These are phyloP conservation scores for Nicotiana rustica DNA, from an alignment of 305 asterid genomes.

Conservation along the genomic window DNA sequence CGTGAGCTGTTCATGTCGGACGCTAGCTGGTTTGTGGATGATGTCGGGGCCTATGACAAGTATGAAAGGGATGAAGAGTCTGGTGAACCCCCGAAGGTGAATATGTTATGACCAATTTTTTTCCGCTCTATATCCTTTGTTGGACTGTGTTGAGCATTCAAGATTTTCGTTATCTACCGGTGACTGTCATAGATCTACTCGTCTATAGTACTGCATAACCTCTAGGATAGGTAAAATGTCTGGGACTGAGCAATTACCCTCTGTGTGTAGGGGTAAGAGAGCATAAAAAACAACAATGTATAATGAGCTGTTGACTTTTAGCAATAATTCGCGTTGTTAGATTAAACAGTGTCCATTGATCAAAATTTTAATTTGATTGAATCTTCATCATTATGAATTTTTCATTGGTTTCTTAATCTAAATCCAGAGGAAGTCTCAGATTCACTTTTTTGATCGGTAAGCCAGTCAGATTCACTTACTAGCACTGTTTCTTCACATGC, in stretches of 20 bases:
- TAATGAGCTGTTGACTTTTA: neutral
- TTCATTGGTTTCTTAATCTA: neutral
- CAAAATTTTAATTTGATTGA: neutral
- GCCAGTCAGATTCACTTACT: slow-evolving; percentile 10
- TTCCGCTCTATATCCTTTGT: neutral
- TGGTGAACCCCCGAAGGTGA: slow-evolving; percentile 32
- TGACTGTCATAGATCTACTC: neutral
- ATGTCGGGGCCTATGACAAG: slow-evolving; percentile 83
- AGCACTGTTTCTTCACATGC: neutral
- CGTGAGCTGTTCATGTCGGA: slow-evolving; percentile 95
- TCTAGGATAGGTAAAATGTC: neutral
- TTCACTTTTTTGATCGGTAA: neutral
- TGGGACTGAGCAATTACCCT: neutral
- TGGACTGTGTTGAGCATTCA: slow-evolving; percentile 16
- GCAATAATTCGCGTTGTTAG: neutral
- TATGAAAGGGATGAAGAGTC: slow-evolving; percentile 72
- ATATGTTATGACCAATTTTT: neutral
- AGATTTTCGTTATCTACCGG: neutral
- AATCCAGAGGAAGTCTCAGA: neutral
- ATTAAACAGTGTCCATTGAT: neutral
- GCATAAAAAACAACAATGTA: neutral
- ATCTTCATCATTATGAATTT: slow-evolving; percentile 13
- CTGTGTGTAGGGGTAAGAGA: neutral
- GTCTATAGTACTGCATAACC: neutral
- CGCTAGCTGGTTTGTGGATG: slow-evolving; percentile 90